A percentile compares a stretch with the other conserved stretches of the same genome.
Conservation (phyloP, 2,329 filamentous ascomycete genomes). For the Furcasterigmium sp. region DNA sequence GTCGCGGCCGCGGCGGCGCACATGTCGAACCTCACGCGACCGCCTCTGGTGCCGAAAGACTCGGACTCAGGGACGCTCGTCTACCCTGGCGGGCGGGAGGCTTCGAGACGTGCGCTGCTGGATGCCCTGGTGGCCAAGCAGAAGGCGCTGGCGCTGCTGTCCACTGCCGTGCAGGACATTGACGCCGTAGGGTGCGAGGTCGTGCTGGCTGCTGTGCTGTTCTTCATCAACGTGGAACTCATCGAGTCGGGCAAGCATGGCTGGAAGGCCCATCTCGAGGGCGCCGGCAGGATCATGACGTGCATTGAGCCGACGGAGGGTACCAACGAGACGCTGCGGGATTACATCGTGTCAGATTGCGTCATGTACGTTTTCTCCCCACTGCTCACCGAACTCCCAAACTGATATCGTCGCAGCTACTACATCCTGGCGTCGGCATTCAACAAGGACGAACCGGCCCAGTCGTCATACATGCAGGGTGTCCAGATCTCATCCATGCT, state of each 20-base stretch:
- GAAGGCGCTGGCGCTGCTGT: slow-evolving; percentile 36
- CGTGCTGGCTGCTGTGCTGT: slow-evolving; percentile 39
- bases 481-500: slow-evolving; percentile 31
- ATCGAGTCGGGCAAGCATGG: slow-evolving; percentile 42
- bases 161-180: slow-evolving; percentile 30
- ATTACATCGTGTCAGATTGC: slow-evolving; percentile 43
- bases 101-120: slow-evolving; percentile 24
- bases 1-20: slow-evolving; percentile 44
- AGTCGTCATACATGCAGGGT: slow-evolving; percentile 26
- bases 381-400: not conserved
- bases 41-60: slow-evolving; percentile 17
- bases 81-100: slow-evolving; percentile 10
- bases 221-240: slow-evolving; percentile 45
- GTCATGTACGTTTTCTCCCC: slow-evolving; percentile 29
- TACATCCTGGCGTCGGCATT: slow-evolving; percentile 41
- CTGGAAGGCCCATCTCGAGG: slow-evolving; percentile 42
- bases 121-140: slow-evolving; percentile 41
- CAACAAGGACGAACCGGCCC: slow-evolving; percentile 23
- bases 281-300: slow-evolving; percentile 37
- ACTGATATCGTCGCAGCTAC: slow-evolving; percentile 23
- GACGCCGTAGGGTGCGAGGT: slow-evolving; percentile 31
- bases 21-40: slow-evolving; percentile 35
- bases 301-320: slow-evolving; percentile 27
- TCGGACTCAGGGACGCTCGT: slow-evolving; percentile 5
- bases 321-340: slow-evolving; percentile 29